phyloP scores from a whole-genome alignment of 2,329 filamentous ascomycete species.

The Scedosporium aurantiacum region DNA sequence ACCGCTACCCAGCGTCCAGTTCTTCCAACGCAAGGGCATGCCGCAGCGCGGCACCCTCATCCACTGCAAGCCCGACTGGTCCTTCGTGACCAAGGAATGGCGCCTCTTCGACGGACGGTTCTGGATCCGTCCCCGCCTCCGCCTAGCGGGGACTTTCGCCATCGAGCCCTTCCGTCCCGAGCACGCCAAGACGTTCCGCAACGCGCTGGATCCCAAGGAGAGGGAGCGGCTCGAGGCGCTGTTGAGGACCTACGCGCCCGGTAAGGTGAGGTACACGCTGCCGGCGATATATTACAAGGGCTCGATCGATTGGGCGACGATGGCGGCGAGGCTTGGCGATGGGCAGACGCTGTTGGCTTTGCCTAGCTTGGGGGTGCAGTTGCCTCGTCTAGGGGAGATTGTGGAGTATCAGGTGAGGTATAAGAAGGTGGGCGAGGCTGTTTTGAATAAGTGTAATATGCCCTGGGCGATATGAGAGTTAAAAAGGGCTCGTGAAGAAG shows the following conservation, averaged over 20 bases:
- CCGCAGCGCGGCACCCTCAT: not conserved
- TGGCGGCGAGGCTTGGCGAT: not conserved
- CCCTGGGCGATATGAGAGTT: not conserved
- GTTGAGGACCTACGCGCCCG: slow-evolving; percentile 33
- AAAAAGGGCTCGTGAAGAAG: too few species aligned
- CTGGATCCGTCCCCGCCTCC: slow-evolving; percentile 42
- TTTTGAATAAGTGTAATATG: not conserved
- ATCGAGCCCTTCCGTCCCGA: slow-evolving; percentile 34
- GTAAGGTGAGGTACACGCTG: not conserved
- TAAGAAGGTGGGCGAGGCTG: slow-evolving; percentile 30
- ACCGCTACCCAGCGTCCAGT: slow-evolving; percentile 20
- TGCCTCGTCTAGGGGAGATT: slow-evolving; percentile 37
- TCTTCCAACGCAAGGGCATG: not conserved
- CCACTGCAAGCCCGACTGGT: not conserved
- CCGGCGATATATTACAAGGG: slow-evolving; percentile 39
- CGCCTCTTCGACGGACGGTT: slow-evolving; percentile 49
- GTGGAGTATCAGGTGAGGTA: slow-evolving; percentile 39
- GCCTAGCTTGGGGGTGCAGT: slow-evolving; percentile 37
- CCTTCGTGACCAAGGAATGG: slow-evolving; percentile 19
- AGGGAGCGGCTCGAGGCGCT: slow-evolving; percentile 25
- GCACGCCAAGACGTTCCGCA: slow-evolving; percentile 36
- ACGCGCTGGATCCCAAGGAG: slow-evolving; percentile 24
- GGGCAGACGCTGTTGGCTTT: slow-evolving; percentile 34
- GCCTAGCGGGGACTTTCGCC: slow-evolving; percentile 28
- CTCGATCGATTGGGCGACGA: not conserved